Percentiles rank a stretch among this genome's conserved stretches.
Conservation (phyloP, 768 basidiomycete genomes). For the Auricularia sp. region DNA sequence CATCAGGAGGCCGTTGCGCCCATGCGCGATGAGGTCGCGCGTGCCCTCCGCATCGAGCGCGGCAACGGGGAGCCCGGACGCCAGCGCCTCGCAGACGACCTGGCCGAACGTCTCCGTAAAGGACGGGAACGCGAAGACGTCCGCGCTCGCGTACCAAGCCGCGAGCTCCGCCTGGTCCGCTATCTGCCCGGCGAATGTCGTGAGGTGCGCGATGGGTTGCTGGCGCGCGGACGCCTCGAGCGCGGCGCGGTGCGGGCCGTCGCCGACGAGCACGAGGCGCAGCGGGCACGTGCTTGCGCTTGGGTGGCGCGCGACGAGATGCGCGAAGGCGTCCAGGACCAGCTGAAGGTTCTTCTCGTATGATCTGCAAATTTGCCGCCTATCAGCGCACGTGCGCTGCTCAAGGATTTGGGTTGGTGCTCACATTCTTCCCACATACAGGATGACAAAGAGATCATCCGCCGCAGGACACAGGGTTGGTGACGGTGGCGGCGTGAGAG, state of each 20-base stretch:
- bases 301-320: constrained; percentile 11
- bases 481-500: constrained; percentile 10
- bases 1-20: constrained; percentile 3
- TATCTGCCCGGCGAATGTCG: constrained; percentile 27
- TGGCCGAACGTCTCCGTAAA: constrained; percentile 29
- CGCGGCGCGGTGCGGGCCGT: constrained; percentile 28
- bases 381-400: neutral
- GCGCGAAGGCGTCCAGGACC: constrained; percentile 26
- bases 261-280: constrained; percentile 32
- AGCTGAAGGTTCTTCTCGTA: constrained; percentile 37
- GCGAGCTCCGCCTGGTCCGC: constrained; percentile 27
- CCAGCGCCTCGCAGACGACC: constrained; percentile 34
- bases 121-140: constrained; percentile 27
- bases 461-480: constrained; percentile 8
- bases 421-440: constrained; percentile 29
- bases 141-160: constrained; percentile 30
- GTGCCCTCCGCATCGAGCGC: constrained; percentile 31
- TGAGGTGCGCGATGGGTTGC: constrained; percentile 21
- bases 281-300: neutral
- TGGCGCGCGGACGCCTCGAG: constrained; percentile 21
- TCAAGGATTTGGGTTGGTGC: constrained; percentile 1
- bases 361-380: constrained; percentile 12
- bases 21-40: constrained; percentile 1
- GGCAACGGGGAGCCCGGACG: constrained; percentile 34
- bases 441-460: constrained; percentile 18